Evolutionary conservation across 2,329 filamentous ascomycete species (phyloP), one percentile per base, ranked within the genome.

Genomic region (Epichloe gansuensis): DNA sequence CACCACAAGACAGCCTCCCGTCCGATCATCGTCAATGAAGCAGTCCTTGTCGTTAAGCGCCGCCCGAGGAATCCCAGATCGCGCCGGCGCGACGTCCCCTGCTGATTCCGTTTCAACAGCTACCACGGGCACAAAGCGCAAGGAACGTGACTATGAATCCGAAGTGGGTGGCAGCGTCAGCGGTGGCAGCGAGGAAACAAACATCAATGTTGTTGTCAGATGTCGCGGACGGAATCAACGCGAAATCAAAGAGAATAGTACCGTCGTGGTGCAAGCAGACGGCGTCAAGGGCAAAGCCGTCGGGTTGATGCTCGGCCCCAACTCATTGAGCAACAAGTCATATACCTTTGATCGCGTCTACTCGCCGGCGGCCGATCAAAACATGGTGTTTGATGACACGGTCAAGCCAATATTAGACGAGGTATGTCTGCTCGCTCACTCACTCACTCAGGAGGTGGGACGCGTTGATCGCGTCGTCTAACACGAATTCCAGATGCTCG

Each of bases 291-390:
- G 90, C 44, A 89, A 85, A 62, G 79, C 77, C 40, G 81, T 98
- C 27, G 85, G 94, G 58, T 70, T 98, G 47, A 90, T 85, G 3
- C 95, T 97, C 88, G 93, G 91, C 1, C 84, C 90, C 0, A 95
- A 84, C 67, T 87, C 93, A 36, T 71, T 97, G 53, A 94, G 85
- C 73, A 95, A 98, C 71, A 97, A 97, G 71, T 87, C 88, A 0
- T 98, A 98, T 66, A 84, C 86, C 57, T 98, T 98, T 65, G 93
- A 98, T 69, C 93, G 91, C 64, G 93, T 97, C 58, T 98, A 95
- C 63, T 96, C 93, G 1, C 87, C 87, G 1, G 93, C 91, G 0
- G 91, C 93, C 1, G 93, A 97, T 62, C 93, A 98, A 69, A 80
- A 76, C 50, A 94, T 95, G 78, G 76, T 98, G 8, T 98, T 93